Conservation (phyloP, 2,329 filamentous ascomycete genomes). For the Teratosphaeria nubilosa region DNA sequence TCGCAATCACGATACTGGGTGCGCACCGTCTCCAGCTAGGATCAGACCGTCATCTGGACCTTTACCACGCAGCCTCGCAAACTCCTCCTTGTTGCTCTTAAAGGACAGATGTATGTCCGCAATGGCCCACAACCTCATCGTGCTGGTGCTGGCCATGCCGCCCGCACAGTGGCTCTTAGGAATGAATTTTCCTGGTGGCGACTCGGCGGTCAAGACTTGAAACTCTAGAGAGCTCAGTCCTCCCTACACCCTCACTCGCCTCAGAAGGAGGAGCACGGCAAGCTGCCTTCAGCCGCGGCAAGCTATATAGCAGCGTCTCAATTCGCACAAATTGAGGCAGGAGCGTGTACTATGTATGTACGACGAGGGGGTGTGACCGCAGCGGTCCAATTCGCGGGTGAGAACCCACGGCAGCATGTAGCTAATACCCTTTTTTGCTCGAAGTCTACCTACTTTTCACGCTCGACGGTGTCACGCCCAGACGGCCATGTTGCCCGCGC, state of each 20-base stretch:
- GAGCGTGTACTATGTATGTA: background rate
- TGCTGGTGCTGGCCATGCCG: constrained; percentile 1
- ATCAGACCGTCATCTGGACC: constrained; percentile 35
- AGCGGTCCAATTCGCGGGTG: background rate
- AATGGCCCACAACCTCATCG: constrained; percentile 34
- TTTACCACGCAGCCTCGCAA: constrained; percentile 30
- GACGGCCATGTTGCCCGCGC: background rate
- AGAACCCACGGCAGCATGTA: background rate
- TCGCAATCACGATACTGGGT: background rate
- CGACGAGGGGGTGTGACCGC: background rate
- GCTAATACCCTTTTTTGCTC: background rate
- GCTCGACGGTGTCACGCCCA: background rate
- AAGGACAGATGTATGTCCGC: constrained; percentile 38
- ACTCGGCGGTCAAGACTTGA: background rate
- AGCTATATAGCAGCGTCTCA: background rate
- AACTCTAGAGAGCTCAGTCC: background rate
- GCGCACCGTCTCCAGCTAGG: constrained; percentile 32
- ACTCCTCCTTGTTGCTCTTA: constrained; percentile 36
- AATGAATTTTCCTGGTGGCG: background rate
- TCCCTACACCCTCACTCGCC: background rate
- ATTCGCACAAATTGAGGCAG: background rate
- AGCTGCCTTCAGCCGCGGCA: background rate
- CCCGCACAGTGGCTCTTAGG: background rate
- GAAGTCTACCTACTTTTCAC: background rate
- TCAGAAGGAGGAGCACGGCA: background rate